Evolutionary conservation across 192 early-diverging fungal species (phyloP).

Genomic region (Backusella psychrophila): DNA sequence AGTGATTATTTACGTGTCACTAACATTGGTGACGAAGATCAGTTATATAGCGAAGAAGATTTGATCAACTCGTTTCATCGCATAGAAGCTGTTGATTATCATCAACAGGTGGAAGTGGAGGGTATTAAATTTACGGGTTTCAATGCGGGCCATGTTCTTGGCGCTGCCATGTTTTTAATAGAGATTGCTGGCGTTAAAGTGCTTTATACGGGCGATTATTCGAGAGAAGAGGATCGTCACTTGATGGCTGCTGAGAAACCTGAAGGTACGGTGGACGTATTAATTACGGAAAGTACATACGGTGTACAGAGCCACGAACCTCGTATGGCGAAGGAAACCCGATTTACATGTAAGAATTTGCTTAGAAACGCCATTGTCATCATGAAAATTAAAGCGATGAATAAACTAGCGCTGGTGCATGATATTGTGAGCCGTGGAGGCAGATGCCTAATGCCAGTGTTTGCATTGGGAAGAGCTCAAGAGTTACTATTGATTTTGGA

Average conservation of each 20-base stretch:
- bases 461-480: slow-evolving; percentile 96
- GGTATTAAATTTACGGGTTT: slow-evolving; percentile 94
- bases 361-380: background rate
- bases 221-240: slow-evolving; percentile 98
- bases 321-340: slow-evolving; percentile 84
- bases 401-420: slow-evolving; percentile 60
- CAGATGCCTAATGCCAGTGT: slow-evolving; percentile 93
- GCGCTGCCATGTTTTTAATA: slow-evolving; percentile 96
- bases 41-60: slow-evolving; percentile 90
- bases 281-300: slow-evolving; percentile 96
- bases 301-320: slow-evolving; percentile 97
- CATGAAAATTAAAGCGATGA: background rate
- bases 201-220: slow-evolving; percentile 98
- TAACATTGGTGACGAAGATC: slow-evolving; percentile 72
- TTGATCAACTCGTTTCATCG: slow-evolving; percentile 76
- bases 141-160: slow-evolving; percentile 98
- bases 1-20: slow-evolving; percentile 93
- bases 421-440: slow-evolving; percentile 84
- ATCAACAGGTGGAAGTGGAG: slow-evolving; percentile 93
- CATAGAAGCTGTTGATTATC: slow-evolving; percentile 95
- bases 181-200: slow-evolving; percentile 88
- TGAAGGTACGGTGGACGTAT: slow-evolving; percentile 75
- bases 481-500: slow-evolving; percentile 96
- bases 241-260: slow-evolving; percentile 96
- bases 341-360: slow-evolving; percentile 68